Percentiles rank a stretch among this genome's conserved stretches.
These are phyloP conservation scores for Colletotrichum magnum DNA, from an alignment of 2,329 filamentous ascomycete genomes.

Conservation along the genomic window DNA sequence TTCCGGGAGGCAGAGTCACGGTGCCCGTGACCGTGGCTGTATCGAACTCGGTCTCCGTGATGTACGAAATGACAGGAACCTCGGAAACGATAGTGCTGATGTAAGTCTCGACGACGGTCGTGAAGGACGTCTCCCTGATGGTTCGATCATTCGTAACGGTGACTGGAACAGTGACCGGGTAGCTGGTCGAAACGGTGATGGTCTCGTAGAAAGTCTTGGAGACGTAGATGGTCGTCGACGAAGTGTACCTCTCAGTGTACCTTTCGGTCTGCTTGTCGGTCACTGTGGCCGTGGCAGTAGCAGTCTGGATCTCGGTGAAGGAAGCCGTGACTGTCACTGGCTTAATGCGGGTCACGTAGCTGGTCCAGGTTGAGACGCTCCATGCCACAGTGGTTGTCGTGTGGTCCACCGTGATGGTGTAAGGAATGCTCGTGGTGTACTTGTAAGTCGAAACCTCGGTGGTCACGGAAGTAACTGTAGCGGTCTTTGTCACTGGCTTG, in stretches of 20 bases:
- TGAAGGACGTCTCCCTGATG: conserved; percentile 25
- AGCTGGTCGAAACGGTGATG: conserved; percentile 39
- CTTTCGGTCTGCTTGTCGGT: conserved; percentile 31
- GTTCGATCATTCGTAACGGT: conserved; percentile 39
- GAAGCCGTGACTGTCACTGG: conserved; percentile 38
- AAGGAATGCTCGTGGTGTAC: conserved; percentile 37
- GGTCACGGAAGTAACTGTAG: conserved; percentile 29
- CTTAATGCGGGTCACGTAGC: conserved; percentile 13
- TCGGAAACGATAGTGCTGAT: conserved; percentile 21
- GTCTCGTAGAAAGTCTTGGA: conserved; percentile 37
- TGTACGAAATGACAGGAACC: conserved; percentile 18
- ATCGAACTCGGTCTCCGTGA: conserved; percentile 15
- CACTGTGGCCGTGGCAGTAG: conserved; percentile 33
- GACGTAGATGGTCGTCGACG: conserved; percentile 31
- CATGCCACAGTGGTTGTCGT: conserved; percentile 33
- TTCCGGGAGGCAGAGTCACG: conserved; percentile 1
- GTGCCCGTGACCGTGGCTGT: conserved; percentile 15
- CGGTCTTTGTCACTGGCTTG: conserved; percentile 37
- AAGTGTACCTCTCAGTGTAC: conserved; percentile 25
- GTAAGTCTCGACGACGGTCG: conserved; percentile 23
- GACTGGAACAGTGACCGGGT: conserved; percentile 40
- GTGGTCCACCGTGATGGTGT: conserved; percentile 36
- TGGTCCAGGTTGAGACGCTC: conserved; percentile 26
- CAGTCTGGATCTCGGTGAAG: conserved; percentile 33
- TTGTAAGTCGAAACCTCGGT: conserved; percentile 35